These are phyloP conservation scores for Lactarius hatsudake DNA, from an alignment of 768 basidiomycete species.

Conservation along the genomic window DNA sequence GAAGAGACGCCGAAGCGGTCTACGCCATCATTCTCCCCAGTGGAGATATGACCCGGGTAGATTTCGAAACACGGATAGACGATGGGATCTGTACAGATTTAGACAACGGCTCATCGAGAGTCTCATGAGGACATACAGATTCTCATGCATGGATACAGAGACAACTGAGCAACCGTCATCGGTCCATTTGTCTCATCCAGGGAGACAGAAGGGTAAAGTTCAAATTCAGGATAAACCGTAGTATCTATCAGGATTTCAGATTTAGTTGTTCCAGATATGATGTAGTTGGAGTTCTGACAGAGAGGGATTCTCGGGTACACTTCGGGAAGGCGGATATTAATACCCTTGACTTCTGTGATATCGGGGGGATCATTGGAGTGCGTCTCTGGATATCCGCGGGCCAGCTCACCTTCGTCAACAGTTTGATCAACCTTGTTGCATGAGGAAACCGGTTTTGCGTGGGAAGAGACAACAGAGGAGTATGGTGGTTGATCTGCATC, in stretches of 20 bases:
- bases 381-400: background rate
- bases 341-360: background rate
- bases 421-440: background rate
- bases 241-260: constrained; percentile 10
- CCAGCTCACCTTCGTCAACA: background rate
- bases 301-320: constrained; percentile 11
- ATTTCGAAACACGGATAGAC: constrained; percentile 25
- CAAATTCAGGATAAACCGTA: constrained; percentile 20
- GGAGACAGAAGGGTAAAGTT: constrained; percentile 16
- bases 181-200: background rate
- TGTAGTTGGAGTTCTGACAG: constrained; percentile 13
- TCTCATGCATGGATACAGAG: constrained; percentile 6
- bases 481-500: constrained; percentile 9
- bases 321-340: constrained; percentile 1
- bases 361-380: too few relatives aligned
- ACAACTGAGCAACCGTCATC: background rate
- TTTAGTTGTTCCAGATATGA: constrained; percentile 2
- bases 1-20: constrained; percentile 26
- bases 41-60: constrained; percentile 17
- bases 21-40: constrained; percentile 3
- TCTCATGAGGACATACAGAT: constrained; percentile 8
- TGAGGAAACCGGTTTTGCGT: background rate
- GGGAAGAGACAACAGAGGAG: constrained; percentile 6
- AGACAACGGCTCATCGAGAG: background rate
- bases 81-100: constrained; percentile 12